Base-by-base conservation (phyloP, 352 stramenopile genomes). In the Aphanomyces euteiches region DNA sequence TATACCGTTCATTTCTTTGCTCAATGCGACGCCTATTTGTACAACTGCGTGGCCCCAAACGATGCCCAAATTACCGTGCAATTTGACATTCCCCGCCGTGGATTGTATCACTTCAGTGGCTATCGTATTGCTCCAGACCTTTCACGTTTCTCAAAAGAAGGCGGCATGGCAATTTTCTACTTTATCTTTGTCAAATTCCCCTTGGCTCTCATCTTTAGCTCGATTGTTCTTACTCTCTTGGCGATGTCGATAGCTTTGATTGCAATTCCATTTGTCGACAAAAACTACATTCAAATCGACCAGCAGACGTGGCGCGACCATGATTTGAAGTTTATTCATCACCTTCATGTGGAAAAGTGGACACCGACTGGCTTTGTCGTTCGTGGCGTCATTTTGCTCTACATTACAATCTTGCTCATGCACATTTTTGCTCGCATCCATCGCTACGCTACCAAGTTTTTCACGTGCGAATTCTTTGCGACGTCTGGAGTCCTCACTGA, bases 181-280 rank as follows among this genome's bases (percentile, higher is more conserved):
- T 90, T 91, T 56, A 68, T 73, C 41, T 84, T 79, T 15, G 72
- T 89, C 68, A 89, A 89, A 75, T 83, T 87, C 28, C 56, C 78
- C 21, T 65, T 89, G 28, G 74, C 77, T 0, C n/a, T 81, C 47
- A 56, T 90, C 39, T 89, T 81, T 56, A 78, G 73, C 56, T 59
- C 87, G 38, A 73, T 77, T 67, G 69, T 89, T n/a, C 80, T 69
- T n/a, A 36, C 43, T 8, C n/a, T 69, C 37, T 5, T 53, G 17
- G 3, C 19, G 8, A 17, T 5, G 17, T 58, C 43, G n/a, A 17
- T 67, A 7, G 41, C 47, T 5, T 34, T 77, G 40, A 79, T 90
- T 47, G 69, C 78, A 7, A 80, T 90, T 61, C 84, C 82, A 28
- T 74, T 85, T 36, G 7, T 36, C 15, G 15, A 36, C 21, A 12